Base-by-base conservation (phyloP, 2,329 filamentous ascomycete species). In the Ceratocystis albifundus region DNA sequence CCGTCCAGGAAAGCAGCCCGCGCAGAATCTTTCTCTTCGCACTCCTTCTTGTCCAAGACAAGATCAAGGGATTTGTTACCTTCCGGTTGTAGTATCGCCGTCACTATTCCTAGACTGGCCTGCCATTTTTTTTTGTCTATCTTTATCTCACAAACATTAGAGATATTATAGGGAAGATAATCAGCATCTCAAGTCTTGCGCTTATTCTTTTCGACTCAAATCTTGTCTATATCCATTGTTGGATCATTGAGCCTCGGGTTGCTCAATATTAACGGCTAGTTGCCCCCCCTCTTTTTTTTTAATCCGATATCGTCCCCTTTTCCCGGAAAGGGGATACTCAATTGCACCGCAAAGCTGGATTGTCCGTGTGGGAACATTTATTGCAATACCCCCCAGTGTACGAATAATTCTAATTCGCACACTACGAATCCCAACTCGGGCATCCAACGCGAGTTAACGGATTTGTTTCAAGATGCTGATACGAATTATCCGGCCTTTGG, bases 1-100 rank as follows among this genome's bases (percentile, higher is more conserved):
- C 66, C 66, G 44, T 63, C 44, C 62, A 30, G 48, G 48, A 68
- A 68, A 61, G 62, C 59, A 68, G 66, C 50, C 50, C 50, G 64
- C 64, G 64, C 64, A 65, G 64, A 57, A 65, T 59, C 55, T 46
- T 65, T 59, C 64, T 65, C 64, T 65, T 65, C 64, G 64, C 64
- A 65, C 53, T 57, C 28, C 28, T 57, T 57, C 25, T 57, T 57
- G 22, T 50, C 48, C 48, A 50, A 50, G 25, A 57, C 53, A 57
- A 57, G 53, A 12, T 15, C 53, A 57, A 28, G 53, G 20, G 12
- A 57, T 57, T 57, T 32, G 15, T n/a, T 30, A 30, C 25, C 8
- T 6, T 25, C 12, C 5, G 50, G 30, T 57, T 55, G 30, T 15
- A 25, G 22, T 4, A 6, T n/a, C 28, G 15, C 46, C 59, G 22